Percentiles rank a stretch among this genome's conserved stretches.
Evolutionary conservation across 164 flowering plant genomes (phyloP).

Genomic region (Berberis thunbergii): DNA sequence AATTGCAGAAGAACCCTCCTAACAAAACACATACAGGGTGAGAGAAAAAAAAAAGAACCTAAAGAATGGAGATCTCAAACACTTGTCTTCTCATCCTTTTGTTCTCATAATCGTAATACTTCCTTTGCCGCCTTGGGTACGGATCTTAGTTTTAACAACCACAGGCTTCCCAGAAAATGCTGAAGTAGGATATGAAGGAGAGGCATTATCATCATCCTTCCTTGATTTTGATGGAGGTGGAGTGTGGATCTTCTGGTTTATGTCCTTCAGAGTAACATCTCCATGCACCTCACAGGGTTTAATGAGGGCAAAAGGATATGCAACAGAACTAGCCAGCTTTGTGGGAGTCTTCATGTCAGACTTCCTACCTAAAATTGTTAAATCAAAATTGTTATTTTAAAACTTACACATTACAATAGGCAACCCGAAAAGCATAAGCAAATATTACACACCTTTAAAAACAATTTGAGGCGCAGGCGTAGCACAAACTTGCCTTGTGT

Average conservation of each 20-base stretch:
- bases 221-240: constrained; percentile 59
- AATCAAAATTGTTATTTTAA: not conserved
- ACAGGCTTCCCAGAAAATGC: constrained; percentile 97
- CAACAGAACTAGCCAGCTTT: constrained; percentile 66
- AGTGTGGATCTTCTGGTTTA: constrained; percentile 68
- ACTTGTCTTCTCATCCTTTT: constrained; percentile 42
- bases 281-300: constrained; percentile 79
- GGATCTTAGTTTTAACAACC: constrained; percentile 84
- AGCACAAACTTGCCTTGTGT: constrained; percentile 25
- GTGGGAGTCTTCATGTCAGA: constrained; percentile 49
- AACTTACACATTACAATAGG: not conserved
- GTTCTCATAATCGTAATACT: constrained; percentile 97
- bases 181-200: constrained; percentile 59
- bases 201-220: constrained; percentile 35
- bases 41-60: not conserved
- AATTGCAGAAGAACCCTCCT: constrained; percentile 1
- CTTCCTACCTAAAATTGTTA: constrained; percentile 43
- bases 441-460: constrained; percentile 44
- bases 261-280: constrained; percentile 83
- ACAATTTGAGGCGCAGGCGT: constrained; percentile 38
- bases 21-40: constrained; percentile 5
- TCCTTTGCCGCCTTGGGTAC: constrained; percentile 92
- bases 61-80: not conserved
- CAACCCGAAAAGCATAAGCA: not conserved
- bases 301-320: constrained; percentile 80